Evolutionary conservation across 2,329 filamentous ascomycete genomes (phyloP), one percentile per base, ranked within the genome.

Genomic region (Phoma sp.): DNA sequence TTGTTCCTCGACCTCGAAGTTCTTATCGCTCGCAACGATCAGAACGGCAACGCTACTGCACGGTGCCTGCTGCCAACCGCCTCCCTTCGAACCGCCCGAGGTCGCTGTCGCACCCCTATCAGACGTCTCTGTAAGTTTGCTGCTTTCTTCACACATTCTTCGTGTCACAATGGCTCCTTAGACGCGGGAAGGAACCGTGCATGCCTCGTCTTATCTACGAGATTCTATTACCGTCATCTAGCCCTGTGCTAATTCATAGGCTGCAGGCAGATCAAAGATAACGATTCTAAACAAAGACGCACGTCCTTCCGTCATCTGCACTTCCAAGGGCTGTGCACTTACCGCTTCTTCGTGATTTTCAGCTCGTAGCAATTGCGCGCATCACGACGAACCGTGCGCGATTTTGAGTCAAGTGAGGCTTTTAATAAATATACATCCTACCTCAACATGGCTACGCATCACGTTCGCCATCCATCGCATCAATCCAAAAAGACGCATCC

Each of bases 401-500:
- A 61, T 61, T 66, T 59, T 40, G 51, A 54, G 45, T 54, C 56
- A 38, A 61, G 57, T 62, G 62, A 71, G 66, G 62, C 66, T 52
- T 66, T 72, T 74, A 72, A 68, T 54, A 49, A 68, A 57, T 69
- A 71, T 66, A 66, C 68, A 68, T 57, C 66, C 63, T 54, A 57
- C 68, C 71, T 67, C 62, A 64, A 52, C 47, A 64, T 63, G 59
- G 58, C 66, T 54, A 73, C 72, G 17, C 67, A 73, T 60, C 71
- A 75, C 61, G 61, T 66, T 56, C 68, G 66, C 57, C 69, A 70
- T 40, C 57, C 64, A 58, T 71, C 72, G 34, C 64, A 66, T 61
- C 64, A 68, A 42, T 68, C 72, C 46, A 74, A 74, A 68, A 74
- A 68, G 64, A 58, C 69, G 56, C 56, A 65, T 56, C 66, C 69